Base-by-base conservation (phyloP, 495 filamentous ascomycete genomes). In the Annulohypoxylon stygium region DNA sequence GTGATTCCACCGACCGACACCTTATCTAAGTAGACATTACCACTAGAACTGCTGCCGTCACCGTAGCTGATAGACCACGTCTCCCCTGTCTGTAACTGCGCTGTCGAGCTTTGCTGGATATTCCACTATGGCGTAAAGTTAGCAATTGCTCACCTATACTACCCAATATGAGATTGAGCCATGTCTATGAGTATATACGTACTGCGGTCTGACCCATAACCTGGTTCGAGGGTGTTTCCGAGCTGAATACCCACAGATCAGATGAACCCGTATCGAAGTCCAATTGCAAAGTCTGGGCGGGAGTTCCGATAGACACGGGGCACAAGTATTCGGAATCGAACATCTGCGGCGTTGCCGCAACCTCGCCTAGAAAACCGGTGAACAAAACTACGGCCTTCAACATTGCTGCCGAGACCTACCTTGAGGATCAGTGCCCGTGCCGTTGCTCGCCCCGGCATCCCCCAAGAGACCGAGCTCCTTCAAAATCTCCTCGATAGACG, bases 251-350 rank as follows among this genome's bases (percentile, higher is more conserved):
- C 81, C 89, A 93, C 82, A 94, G 83, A 84, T 94, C 92, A 11
- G 89, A 86, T 37, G 90, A 92, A 8, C 91, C 92, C 26, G 92
- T 93, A 80, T 95, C 92, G 61, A 93, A 92, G 76, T 93, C 88
- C 53, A 94, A 81, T 41, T 81, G 90, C 71, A 94, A 74, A 3
- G 81, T 90, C 84, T 94, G 91, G 7, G 86, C 83, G 25, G 92
- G 92, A 4, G 90, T 92, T 7, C 92, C 92, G 76, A 94, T 92
- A 20, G 83, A 74, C 26, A 94, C 89, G 12, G 86, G 83, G 18
- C 84, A 88, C 18, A 94, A 83, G 70, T 93, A 93, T 79, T 88
- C 78, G 20, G 87, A 84, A 75, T 94, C 92, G 72, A 92, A 91
- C 80, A 88, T 73, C 26, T 81, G 75, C 0, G 82, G 82, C 10